A percentile compares a stretch with the other conserved stretches of the same genome.
Evolutionary conservation across 371 early-diverging fungal genomes (phyloP).

Genomic region (Chytridium lagenaria): DNA sequence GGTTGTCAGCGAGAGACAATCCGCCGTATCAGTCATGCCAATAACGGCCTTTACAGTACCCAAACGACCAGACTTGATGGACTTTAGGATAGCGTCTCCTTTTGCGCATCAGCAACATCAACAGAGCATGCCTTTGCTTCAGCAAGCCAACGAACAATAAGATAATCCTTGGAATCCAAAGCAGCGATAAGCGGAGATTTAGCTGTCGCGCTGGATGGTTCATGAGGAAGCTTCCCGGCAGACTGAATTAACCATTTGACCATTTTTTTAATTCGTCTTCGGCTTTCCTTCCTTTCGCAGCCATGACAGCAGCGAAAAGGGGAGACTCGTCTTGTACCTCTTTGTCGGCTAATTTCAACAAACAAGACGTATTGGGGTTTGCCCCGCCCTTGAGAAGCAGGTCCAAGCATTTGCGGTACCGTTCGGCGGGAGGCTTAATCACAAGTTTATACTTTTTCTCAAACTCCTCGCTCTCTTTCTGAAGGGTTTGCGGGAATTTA

Average conservation of each 20-base stretch:
- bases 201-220: neutral
- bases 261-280: neutral
- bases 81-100: conserved; percentile 22
- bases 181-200: neutral
- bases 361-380: neutral
- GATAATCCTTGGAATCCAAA: neutral
- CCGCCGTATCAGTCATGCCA: neutral
- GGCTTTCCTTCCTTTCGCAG: neutral
- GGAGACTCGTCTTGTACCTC: neutral
- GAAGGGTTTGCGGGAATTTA: neutral
- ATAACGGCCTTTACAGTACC: conserved; percentile 10
- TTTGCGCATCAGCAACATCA: conserved; percentile 16
- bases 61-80: conserved; percentile 20
- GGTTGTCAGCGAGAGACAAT: conserved; percentile 43
- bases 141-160: neutral
- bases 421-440: neutral
- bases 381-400: neutral
- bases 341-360: neutral
- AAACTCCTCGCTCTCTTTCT: neutral
- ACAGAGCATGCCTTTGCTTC: neutral
- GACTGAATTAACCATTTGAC: neutral
- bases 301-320: neutral
- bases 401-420: neutral
- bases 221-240: neutral
- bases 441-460: neutral